These are phyloP conservation scores for Fusarium secorum DNA, from an alignment of 2,329 filamentous ascomycete species.

Conservation along the genomic window DNA sequence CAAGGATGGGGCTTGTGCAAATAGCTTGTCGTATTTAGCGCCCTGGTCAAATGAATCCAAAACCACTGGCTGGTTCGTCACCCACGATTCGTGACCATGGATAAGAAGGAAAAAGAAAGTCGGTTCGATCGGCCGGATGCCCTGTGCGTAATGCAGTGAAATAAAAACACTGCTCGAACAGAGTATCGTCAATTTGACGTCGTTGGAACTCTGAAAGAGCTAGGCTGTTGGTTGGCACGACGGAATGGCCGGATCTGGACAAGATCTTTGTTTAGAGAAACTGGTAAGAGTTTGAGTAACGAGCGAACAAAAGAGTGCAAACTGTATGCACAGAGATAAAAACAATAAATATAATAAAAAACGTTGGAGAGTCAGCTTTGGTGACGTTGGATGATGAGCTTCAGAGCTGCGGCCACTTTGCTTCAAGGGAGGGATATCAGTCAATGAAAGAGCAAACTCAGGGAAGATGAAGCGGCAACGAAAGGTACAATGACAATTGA, in stretches of 20 bases:
- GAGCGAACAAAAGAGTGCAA: constrained; percentile 7
- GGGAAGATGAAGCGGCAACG: constrained; percentile 28
- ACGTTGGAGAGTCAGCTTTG: not conserved
- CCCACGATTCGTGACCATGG: constrained; percentile 9
- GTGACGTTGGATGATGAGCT: constrained; percentile 7
- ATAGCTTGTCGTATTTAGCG: constrained; percentile 23
- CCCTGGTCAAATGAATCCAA: constrained; percentile 12
- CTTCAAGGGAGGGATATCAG: constrained; percentile 2
- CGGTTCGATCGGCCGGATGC: constrained; percentile 3
- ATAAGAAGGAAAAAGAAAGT: not conserved
- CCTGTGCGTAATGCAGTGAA: constrained; percentile 9
- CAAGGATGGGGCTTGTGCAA: constrained; percentile 12
- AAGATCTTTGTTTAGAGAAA: constrained; percentile 4
- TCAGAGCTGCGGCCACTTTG: constrained; percentile 12
- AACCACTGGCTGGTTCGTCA: constrained; percentile 5
- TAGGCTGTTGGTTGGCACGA: constrained; percentile 12
- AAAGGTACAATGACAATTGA: constrained; percentile 29
- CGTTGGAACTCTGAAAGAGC: constrained; percentile 1
- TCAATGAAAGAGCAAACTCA: not conserved
- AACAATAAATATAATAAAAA: not conserved
- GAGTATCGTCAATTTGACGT: constrained; percentile 11
- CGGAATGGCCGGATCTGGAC: constrained; percentile 22
- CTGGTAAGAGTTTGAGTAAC: constrained; percentile 1
- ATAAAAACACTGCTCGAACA: not conserved
- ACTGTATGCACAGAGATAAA: not conserved